Evolutionary conservation across 441 rosid species (phyloP), one percentile per base, ranked within the genome.

Genomic region (Viola pubescens): DNA sequence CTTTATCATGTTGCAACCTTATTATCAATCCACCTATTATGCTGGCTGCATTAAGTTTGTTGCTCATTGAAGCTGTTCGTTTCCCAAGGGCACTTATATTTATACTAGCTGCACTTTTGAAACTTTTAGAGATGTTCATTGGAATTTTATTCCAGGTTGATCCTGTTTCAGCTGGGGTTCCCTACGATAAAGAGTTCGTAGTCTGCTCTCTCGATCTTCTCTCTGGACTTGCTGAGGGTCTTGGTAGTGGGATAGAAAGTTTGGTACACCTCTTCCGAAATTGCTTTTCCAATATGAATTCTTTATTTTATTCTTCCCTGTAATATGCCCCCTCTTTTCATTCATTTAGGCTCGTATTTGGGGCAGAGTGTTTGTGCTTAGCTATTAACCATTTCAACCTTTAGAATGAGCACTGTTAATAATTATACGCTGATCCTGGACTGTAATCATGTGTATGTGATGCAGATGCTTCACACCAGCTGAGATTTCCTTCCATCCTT

Each of bases 221-320:
- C 48, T 94, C 99, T 71, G 99, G 99, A 71, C 89, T 94, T 68
- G 71, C 84, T 5, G 99, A 91, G 74, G 94, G 99, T 67, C 98
- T 94, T 72, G 84, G 88, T 54, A 77, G 89, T 74, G 91, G 95
- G 68, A 82, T 94, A 57, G 97, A 91, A 79, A 84, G 89, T 78
- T 79, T 94, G 99, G 99, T 94, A 84, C 49, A 61, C 49, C 58
- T 40, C 66, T 77, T 59, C 56, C 45, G 4, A 43, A 11, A 34
- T 63, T 53, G 42, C 50, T 13, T 46, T 50, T 45, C 39, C 26
- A 7, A 38, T 54, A 26, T 58, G 48, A 6, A 45, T 51, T 58
- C 1, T 8, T 60, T 5, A 14, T 12, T 50, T 42, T 58, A 5
- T 57, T 58, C 58, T 67, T 34, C 12, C 6, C 19, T n/a, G 2